Conservation (phyloP, 176 grass and related monocot species). For the Carex scoparia region DNA sequence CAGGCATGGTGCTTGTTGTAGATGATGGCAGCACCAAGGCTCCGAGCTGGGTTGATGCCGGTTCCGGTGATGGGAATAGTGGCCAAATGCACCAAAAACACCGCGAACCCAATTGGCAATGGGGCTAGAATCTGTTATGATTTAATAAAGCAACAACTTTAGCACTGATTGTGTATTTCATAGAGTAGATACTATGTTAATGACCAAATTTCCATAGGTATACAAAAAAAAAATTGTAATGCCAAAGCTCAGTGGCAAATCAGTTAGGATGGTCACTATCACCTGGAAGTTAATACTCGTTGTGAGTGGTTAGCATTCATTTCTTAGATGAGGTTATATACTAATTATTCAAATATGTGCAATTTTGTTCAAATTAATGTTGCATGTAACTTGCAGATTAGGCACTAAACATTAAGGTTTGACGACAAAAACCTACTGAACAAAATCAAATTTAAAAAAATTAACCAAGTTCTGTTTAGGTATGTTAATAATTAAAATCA, state of each 20-base stretch:
- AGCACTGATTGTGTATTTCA: not conserved
- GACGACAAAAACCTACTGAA: too few relatives aligned
- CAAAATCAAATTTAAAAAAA: not conserved
- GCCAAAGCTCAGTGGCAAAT: too few relatives aligned
- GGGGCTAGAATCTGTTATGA: conserved; percentile 74
- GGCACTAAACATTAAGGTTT: not conserved
- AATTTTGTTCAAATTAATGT: not conserved
- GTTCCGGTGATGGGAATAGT: conserved; percentile 97
- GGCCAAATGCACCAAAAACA: conserved; percentile 94
- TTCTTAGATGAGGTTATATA: not conserved
- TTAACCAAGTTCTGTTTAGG: not conserved
- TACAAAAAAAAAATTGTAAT: not conserved
- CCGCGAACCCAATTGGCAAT: conserved; percentile 85
- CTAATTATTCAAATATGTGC: not conserved
- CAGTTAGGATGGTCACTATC: too few relatives aligned
- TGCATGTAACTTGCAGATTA: not conserved
- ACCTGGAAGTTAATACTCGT: too few relatives aligned
- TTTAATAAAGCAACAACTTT: not conserved
- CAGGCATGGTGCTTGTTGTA: conserved; percentile 78
- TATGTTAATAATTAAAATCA: too few relatives aligned
- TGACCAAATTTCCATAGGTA: not conserved
- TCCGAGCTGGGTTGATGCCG: conserved; percentile 93
- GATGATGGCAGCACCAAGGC: conserved; percentile 80
- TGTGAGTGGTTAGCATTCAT: not conserved
- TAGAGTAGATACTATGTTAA: not conserved